Base-by-base conservation (phyloP, 129 eudicot genomes). In the Mikania micrantha region DNA sequence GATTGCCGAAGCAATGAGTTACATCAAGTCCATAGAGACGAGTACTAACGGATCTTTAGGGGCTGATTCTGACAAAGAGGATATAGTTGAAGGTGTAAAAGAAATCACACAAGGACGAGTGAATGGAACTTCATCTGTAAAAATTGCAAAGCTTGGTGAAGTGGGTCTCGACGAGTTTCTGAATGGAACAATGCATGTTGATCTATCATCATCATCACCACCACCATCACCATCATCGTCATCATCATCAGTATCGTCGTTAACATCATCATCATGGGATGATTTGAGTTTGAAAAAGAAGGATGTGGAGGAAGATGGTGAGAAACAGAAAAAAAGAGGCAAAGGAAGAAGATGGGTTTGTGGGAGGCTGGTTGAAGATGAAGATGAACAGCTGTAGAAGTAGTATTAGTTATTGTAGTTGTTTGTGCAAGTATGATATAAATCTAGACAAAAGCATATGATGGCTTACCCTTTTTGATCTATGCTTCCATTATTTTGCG, bases 291-390 rank as follows among this genome's bases (percentile, higher is more conserved):
- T 62, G 40, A 62, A 50, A 63, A 45, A 9, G 47, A 67, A 66
- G 71, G 62, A 63, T 69, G 79, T 58, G 79, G 72, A 73, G 68
- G 34, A 34, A 67, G 41, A 62, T 38, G 62, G 62, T 64, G 66
- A 56, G 38, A 67, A 74, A 54, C 74, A 63, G 32, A 73, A 80
- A 64, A 75, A 25, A 13, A 64, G 52, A 60, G 63, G 21, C 35
- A 69, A 57, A 66, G 71, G 78, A n/a, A 88, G 90, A 79, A 86
- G 83, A 71, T 92, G 98, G 98, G 86, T 92, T 65, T 76, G 90
- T 29, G 98, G 98, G 76, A 84, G 84, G 82, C 19, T 56, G 78
- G 95, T 92, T 40, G 96, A 92, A 74, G 91, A 78, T 27, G 75
- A 25, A 40, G 70, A 62, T 36, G 77, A 63, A 10, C 34, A 56